These are phyloP conservation scores for Claviceps humidiphila DNA, from an alignment of 2,329 filamentous ascomycete genomes.

Conservation along the genomic window DNA sequence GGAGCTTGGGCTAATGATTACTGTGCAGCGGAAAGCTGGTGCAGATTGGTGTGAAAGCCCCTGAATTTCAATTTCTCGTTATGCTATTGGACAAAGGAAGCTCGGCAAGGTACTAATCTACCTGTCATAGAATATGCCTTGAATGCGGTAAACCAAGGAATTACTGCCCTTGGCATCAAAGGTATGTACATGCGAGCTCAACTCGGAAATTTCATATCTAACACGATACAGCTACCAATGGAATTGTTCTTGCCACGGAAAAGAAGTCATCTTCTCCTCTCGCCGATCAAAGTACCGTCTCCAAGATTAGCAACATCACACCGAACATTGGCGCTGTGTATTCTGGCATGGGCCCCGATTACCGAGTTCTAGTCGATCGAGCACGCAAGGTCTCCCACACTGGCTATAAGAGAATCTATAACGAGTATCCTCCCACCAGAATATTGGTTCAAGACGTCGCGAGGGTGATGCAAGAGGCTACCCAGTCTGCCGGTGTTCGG, in stretches of 20 bases:
- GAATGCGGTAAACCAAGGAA: conserved; percentile 97
- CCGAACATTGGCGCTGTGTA: conserved; percentile 99
- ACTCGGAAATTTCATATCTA: background rate
- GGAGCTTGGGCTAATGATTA: conserved; percentile 29
- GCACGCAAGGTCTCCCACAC: conserved; percentile 97
- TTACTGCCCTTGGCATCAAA: conserved; percentile 97
- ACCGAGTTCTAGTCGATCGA: conserved; percentile 92
- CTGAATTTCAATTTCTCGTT: no score
- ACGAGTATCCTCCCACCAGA: conserved; percentile 97
- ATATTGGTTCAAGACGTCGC: conserved; percentile 99
- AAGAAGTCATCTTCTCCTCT: conserved; percentile 98
- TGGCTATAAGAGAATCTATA: conserved; percentile 98
- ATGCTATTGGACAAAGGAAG: no score
- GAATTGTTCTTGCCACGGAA: conserved; percentile 95
- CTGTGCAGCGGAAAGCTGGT: conserved; percentile 82
- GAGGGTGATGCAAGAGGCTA: conserved; percentile 96
- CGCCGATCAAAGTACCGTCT: conserved; percentile 86
- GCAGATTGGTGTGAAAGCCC: conserved; percentile 58
- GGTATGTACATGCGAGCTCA: conserved; percentile 36
- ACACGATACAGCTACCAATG: conserved; percentile 66
- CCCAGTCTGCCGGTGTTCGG: conserved; percentile 91
- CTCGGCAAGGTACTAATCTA: background rate
- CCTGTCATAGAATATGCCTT: conserved; percentile 75
- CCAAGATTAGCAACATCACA: conserved; percentile 95
- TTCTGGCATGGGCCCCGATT: conserved; percentile 97